phyloP scores from a whole-genome alignment of 345 rosid genomes.

The Carallia pectinifolia region DNA sequence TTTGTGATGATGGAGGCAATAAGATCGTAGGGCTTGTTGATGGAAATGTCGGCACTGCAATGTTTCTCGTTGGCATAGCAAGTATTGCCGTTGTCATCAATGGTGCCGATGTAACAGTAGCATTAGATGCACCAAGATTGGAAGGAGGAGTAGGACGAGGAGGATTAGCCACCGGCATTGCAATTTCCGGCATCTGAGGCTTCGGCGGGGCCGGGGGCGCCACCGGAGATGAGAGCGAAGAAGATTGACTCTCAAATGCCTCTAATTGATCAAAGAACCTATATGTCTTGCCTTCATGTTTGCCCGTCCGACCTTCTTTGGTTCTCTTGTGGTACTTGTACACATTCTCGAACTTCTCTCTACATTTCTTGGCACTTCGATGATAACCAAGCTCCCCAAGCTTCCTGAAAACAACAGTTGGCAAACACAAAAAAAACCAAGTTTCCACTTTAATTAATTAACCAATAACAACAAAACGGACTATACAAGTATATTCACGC shows the following conservation, averaged over 20 bases:
- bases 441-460: neutral
- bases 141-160: slow-evolving; percentile 15
- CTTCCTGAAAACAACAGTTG: slow-evolving; percentile 1
- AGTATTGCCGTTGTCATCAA: neutral
- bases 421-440: neutral
- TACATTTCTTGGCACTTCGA: slow-evolving; percentile 2
- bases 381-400: neutral
- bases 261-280: neutral
- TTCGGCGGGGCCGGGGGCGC: neutral
- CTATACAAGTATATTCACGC: neutral
- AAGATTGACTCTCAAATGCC: neutral
- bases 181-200: neutral
- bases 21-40: slow-evolving; percentile 26
- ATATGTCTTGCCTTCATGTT: neutral
- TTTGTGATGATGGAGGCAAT: slow-evolving; percentile 6
- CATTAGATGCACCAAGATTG: neutral
- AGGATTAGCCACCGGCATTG: slow-evolving; percentile 28
- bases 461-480: slow-evolving; percentile 9
- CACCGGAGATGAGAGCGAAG: neutral
- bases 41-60: slow-evolving; percentile 12
- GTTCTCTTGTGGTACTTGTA: neutral
- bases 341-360: slow-evolving; percentile 1
- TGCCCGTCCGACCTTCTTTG: neutral
- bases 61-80: slow-evolving; percentile 17
- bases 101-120: slow-evolving; percentile 39